Evolutionary conservation across 2,329 filamentous ascomycete species (phyloP), one percentile per base, ranked within the genome.

Genomic region (Sphaerulina populicola): DNA sequence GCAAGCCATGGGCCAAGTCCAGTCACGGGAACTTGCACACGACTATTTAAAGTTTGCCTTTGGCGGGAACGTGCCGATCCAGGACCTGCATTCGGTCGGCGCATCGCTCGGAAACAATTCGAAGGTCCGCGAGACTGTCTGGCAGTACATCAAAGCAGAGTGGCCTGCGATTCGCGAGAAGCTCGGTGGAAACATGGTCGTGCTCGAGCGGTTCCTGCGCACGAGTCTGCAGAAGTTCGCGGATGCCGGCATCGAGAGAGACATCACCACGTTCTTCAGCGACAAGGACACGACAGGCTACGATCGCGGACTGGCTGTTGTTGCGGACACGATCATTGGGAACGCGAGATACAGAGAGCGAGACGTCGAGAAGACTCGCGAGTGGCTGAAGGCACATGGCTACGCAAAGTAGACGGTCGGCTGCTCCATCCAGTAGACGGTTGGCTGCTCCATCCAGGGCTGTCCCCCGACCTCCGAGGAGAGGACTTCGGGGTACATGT

Each of bases 151-250:
- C 64, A 88, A 90, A 71, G 75, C 79, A 39, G 84, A 95, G 72
- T 98, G 91, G 86, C 76, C 80, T 29, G 74, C 78, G 33, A 78
- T 94, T 40, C 77, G 83, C 47, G 72, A 80, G 54, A 85, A 85
- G 68, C 76, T 97, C 49, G 82, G 79, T 66, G 76, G 77, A 38
- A 96, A 96, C 72, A 86, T 88, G 57, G 85, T 96, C 29, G 81
- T 96, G 2, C 75, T 96, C 12, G 91, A 98, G 71, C 83, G 91
- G 43, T 95, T 94, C 71, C 73, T 98, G 61, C 83, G 86, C 60
- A 75, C 86, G 60, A 82, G 82, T 40, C 73, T 98, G 60, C 81
- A 80, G 63, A 86, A 86, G 65, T 97, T 94, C 67, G 80, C 86
- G 2, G 83, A 88, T 61, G 71, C 75, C 11, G 77, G 78, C 56